Evolutionary conservation across 129 eudicot genomes (phyloP), one percentile per base, ranked within the genome.

Genomic region (Flaveria bidentis): DNA sequence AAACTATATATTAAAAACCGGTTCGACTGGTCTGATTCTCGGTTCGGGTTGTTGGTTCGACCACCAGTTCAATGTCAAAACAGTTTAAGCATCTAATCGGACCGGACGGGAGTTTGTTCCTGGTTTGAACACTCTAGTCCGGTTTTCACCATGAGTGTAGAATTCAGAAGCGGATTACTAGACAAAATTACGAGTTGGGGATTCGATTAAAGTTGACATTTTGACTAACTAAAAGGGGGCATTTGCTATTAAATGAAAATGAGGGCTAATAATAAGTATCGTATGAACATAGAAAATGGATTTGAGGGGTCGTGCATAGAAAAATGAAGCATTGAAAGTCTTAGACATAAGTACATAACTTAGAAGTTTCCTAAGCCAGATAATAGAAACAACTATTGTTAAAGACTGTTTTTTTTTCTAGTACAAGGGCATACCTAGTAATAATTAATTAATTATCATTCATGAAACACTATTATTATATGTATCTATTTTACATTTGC

Each of bases 301-400:
- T 74, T 74, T 67, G 30, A 45, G 76, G 71, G 56, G 51, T 80
- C 75, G 20, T 52, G 5, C 53, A 14, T 73, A 73, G 71, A 74
- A 80, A 63, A 80, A 55, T 26, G 71, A 74, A 80, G 74, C 2
- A 49, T 41, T 42, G 74, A 67, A 80, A 62, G 83, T 41, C 41
- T 72, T 36, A 50, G 72, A 62, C 65, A 78, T 41, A 65, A 73
- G 69, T 53, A 62, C 46, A 71, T 66, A 80, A 80, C 84, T 66
- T 9, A 74, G 84, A 80, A 80, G 84, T 67, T 80, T 80, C 84
- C 71, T 80, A 56, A 66, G 84, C 55, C 84, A 80, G 80, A 80
- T 80, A 80, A 80, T 75, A 80, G 73, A 26, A 73, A 66, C 26
- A 73, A 73, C 26, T 44, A 57, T 20, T 70, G 63, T 63, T 62